Evolutionary conservation across 805 yeast genomes (phyloP).

Genomic region (Candida stauntonica): DNA sequence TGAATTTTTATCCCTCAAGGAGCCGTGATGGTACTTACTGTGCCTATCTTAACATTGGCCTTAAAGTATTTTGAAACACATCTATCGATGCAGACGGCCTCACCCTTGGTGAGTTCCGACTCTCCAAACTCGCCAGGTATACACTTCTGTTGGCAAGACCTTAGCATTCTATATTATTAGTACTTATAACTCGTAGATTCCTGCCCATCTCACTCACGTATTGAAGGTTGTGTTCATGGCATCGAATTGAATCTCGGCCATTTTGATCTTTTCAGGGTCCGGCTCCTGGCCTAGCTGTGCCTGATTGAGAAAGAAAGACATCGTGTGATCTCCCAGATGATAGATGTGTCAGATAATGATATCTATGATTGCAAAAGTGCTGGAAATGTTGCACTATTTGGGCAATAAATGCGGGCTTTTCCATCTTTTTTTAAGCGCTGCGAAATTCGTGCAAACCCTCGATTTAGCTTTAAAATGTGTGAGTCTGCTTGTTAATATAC

Average conservation of each 20-base stretch:
- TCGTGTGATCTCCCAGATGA: slow-evolving; percentile 19
- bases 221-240: slow-evolving; percentile 57
- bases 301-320: slow-evolving; percentile 58
- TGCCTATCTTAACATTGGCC: slow-evolving; percentile 63
- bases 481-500: too few relatives aligned
- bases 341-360: neutral
- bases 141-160: slow-evolving; percentile 70
- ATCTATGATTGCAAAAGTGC: neutral
- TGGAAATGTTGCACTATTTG: neutral
- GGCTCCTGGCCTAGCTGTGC: slow-evolving; percentile 46
- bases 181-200: neutral
- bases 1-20: neutral
- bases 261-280: slow-evolving; percentile 53
- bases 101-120: slow-evolving; percentile 80
- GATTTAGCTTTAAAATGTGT: too few relatives aligned
- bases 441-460: neutral
- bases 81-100: slow-evolving; percentile 74
- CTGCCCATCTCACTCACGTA: slow-evolving; percentile 26
- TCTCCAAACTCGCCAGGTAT: slow-evolving; percentile 84
- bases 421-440: slow-evolving; percentile 1
- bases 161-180: slow-evolving; percentile 41
- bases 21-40: slow-evolving; percentile 21
- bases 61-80: slow-evolving; percentile 81
- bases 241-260: slow-evolving; percentile 65
- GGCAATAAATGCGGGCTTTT: neutral